Evolutionary conservation across 2,329 filamentous ascomycete genomes (phyloP).

Genomic region (Apiospora phragmitis): DNA sequence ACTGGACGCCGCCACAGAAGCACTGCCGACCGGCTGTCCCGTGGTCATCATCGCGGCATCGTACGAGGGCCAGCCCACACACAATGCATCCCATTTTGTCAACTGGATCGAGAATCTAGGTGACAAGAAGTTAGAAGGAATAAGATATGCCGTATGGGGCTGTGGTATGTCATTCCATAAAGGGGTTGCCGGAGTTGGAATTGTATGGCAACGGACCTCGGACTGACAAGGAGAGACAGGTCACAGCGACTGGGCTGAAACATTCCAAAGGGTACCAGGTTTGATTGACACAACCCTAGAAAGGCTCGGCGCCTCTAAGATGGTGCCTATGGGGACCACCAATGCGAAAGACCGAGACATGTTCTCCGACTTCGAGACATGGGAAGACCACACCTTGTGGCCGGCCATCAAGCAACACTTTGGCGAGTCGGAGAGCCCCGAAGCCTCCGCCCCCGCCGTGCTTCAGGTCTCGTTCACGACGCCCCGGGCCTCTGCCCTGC

Average conservation of each 20-base stretch:
- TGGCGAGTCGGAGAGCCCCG: slow-evolving; percentile 22
- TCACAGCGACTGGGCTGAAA: slow-evolving; percentile 45
- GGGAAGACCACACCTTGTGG: slow-evolving; percentile 40
- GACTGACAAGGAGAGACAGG: slow-evolving; percentile 32
- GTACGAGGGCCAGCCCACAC: slow-evolving; percentile 73
- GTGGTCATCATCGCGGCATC: slow-evolving; percentile 67
- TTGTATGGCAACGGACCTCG: slow-evolving; percentile 21
- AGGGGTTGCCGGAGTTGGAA: slow-evolving; percentile 35
- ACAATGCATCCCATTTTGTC: slow-evolving; percentile 70
- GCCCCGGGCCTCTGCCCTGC: slow-evolving; percentile 56
- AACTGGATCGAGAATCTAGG: slow-evolving; percentile 61
- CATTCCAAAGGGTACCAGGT: slow-evolving; percentile 59
- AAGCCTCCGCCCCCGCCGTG: slow-evolving; percentile 29
- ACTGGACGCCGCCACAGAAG: slow-evolving; percentile 62
- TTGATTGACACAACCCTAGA: slow-evolving; percentile 48
- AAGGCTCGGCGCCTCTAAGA: slow-evolving; percentile 46
- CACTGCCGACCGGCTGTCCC: slow-evolving; percentile 60
- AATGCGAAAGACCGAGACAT: slow-evolving; percentile 57
- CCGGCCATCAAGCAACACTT: slow-evolving; percentile 42
- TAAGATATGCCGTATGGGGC: slow-evolving; percentile 70
- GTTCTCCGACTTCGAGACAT: slow-evolving; percentile 48
- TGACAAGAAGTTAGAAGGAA: slow-evolving; percentile 51
- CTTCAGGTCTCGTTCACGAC: slow-evolving; percentile 53
- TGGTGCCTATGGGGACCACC: slow-evolving; percentile 48
- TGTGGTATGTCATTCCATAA: slow-evolving; percentile 47